Percentiles rank a stretch among this genome's conserved stretches.
Conservation (phyloP, 192 early-diverging fungal species). For the Cetraspora pellucida region DNA sequence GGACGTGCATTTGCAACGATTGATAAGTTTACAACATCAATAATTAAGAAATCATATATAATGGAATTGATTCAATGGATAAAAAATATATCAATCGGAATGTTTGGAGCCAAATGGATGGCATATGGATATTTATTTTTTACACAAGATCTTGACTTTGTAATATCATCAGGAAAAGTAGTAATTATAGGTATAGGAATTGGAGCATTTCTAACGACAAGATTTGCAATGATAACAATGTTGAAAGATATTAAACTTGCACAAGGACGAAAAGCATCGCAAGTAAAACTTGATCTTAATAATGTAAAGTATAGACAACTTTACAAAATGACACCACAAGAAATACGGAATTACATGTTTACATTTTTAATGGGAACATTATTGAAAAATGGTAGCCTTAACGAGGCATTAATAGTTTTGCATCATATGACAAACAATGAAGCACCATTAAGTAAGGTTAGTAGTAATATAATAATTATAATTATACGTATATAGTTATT, state of each 20-base stretch:
- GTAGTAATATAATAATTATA: too few species aligned
- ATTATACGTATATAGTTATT: too few species aligned
- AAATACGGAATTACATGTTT: constrained; percentile 9
- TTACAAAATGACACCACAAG: not conserved
- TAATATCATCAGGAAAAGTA: not conserved
- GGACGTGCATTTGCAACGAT: not conserved
- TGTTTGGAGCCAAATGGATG: not conserved
- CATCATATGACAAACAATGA: constrained; percentile 18
- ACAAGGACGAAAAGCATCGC: not conserved
- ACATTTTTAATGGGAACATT: not conserved
- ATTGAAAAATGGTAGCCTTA: constrained; percentile 10
- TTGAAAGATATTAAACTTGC: not conserved
- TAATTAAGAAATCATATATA: not conserved
- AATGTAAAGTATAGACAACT: not conserved
- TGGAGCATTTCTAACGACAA: not conserved
- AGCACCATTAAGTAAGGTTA: not conserved
- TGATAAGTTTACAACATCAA: not conserved
- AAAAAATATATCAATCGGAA: not conserved
- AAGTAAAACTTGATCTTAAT: not conserved
- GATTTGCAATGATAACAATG: not conserved
- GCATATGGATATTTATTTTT: not conserved
- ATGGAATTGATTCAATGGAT: not conserved
- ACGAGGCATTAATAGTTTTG: constrained; percentile 13
- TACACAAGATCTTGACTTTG: not conserved
- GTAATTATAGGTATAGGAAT: not conserved